Conservation (phyloP, 306 rosid genomes). For the Carpinus fangiana region DNA sequence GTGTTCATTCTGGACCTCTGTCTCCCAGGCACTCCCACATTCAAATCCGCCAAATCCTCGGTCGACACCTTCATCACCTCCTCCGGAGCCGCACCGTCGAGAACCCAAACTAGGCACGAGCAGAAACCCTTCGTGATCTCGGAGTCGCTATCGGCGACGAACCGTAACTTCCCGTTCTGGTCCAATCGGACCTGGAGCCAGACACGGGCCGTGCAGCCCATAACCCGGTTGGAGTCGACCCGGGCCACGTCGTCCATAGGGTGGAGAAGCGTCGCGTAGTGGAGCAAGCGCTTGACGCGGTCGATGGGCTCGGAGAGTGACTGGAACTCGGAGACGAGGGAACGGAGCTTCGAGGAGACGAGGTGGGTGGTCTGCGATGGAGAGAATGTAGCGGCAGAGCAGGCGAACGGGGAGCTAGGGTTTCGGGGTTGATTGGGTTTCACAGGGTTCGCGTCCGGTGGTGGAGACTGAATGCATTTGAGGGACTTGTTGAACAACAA, state of each 20-base stretch:
- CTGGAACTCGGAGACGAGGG: constrained; percentile 53
- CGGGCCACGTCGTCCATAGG: constrained; percentile 43
- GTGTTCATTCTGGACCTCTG: constrained; percentile 81
- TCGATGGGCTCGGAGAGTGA: constrained; percentile 61
- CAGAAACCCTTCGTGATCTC: constrained; percentile 81
- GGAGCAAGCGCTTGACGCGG: constrained; percentile 59
- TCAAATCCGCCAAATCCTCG: constrained; percentile 67
- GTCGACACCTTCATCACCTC: constrained; percentile 60
- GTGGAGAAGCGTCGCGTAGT: constrained; percentile 47
- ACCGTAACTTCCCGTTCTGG: constrained; percentile 58
- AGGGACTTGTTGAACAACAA: constrained; percentile 31
- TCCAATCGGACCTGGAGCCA: constrained; percentile 71
- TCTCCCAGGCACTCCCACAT: constrained; percentile 56
- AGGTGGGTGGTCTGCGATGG: constrained; percentile 37
- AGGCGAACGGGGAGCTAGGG: constrained; percentile 34
- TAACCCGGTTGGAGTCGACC: constrained; percentile 74
- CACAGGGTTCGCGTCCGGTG: constrained; percentile 16
- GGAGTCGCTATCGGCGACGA: constrained; percentile 85
- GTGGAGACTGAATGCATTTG: constrained; percentile 40
- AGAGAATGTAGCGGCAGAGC: constrained; percentile 48
- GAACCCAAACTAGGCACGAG: constrained; percentile 68
- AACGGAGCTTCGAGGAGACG: constrained; percentile 48
- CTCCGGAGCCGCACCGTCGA: constrained; percentile 69
- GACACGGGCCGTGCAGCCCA: constrained; percentile 96
- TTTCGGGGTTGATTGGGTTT: constrained; percentile 19